Base-by-base conservation (phyloP, 73 alveolate genomes). In the Paramecium biaurelia region DNA sequence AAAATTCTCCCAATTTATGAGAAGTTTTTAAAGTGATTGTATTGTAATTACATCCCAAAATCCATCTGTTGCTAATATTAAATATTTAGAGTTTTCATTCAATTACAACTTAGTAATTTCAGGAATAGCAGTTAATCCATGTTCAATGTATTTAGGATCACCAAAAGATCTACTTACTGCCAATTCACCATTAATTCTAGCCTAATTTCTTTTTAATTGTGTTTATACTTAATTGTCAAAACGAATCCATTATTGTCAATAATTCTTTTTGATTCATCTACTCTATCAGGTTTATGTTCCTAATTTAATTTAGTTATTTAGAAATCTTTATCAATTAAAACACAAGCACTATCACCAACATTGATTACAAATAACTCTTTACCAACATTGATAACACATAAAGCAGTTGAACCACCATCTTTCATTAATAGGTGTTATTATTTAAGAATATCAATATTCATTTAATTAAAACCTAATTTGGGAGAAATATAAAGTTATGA, bases 351-450 rank as follows among this genome's bases (percentile, higher is more conserved):
- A 47, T 89, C 94, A 14, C 92, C 92, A 12, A 89, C 84, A 89
- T 89, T 89, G 20, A 70, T 70, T 42, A 38, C 45, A 70, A 70
- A 38, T 38, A 87, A 12, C n/a, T 74, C 47, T 41, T 87, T 70
- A 21, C 74, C 74, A 6, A 37, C 49, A 41, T 70, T 89, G 1
- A 89, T 18, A 43, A 88, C 90, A 67, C 57, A 89, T 26, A 70
- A 30, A 41, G 94, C 94, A 21, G 92, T 89, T 1, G 94, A 89
- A 11, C 94, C 92, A n/a, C 94, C 92, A 30, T 89, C 87, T 89
- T 79, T 79, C 30, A 30, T 43, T 24, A 30, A 20, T 9, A 14
- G 2, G 7, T 45, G 42, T 63, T 79, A 20, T 7, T 30, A 18
- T 8, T n/a, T 47, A 8, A 79, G 74, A 24, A 79, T 79, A 12